Evolutionary conservation across 139 green algal genomes (phyloP), one percentile per base, ranked within the genome.

Genomic region (Spirogloea muscicola): DNA sequence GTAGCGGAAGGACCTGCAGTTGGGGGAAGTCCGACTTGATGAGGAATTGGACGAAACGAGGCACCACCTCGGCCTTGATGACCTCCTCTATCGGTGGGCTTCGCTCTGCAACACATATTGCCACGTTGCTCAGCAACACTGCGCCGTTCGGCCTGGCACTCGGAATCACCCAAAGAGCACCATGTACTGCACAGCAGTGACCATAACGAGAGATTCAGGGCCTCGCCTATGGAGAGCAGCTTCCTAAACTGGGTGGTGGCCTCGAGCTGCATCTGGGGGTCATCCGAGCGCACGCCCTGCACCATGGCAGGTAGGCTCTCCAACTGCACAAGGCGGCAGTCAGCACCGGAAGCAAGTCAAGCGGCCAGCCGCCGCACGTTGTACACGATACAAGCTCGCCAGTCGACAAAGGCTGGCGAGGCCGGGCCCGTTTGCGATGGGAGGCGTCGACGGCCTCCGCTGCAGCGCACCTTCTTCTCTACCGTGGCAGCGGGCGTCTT

Each of bases 21-120:
- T 92, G 84, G 2, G 93, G 89, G 71, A 88, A 63, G 21, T 98
- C 94, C 2, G 49, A 40, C 29, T 90, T 84, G 86, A 94, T 84
- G 42, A 99, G 85, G 79, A 99, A 98, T 83, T 96, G 81, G 18
- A 98, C 93, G 78, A 99, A 97, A 51, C 91, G 88, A 2, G 91
- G 91, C 49, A 98, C 92, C 33, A 98, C 94, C 13, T 88, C 87
- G 55, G 95, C 91, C 61, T 87, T 87, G 42, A 99, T 98, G 18
- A 99, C 95, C 76, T 98, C 95, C 76, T 97, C 92, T 68, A 99
- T 99, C 7, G 95, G 95, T 0, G 95, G 95, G 74, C 93, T 96
- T 48, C 92, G 83, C 86, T 99, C 94, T 82, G 74, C 49, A 96
- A 86, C 49, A 63, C n/a, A n/a, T n/a, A n/a, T n/a, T n/a, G n/a